A percentile compares a stretch with the other conserved stretches of the same genome.
Evolutionary conservation across 352 stramenopile genomes (phyloP).

Genomic region (Peronospora tabacina): DNA sequence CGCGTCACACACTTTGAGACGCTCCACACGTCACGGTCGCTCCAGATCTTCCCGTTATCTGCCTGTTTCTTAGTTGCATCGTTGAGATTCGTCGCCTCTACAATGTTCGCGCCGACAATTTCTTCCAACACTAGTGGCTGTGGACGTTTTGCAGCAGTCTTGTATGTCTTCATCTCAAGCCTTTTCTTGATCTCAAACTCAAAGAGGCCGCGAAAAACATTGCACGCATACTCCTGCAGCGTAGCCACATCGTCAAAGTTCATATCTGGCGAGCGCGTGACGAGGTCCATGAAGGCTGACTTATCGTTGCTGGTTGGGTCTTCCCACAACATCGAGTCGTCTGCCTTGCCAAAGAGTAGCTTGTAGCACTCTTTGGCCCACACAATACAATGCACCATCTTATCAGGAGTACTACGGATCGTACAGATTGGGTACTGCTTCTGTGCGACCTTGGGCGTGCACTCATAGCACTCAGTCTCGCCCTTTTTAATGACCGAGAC

Average conservation of each 20-base stretch:
- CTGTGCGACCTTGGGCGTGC: constrained; percentile 89
- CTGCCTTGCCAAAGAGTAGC: constrained; percentile 74
- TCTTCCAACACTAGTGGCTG: constrained; percentile 62
- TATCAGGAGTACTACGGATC: constrained; percentile 97
- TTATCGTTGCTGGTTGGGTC: constrained; percentile 70
- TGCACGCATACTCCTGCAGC: constrained; percentile 56
- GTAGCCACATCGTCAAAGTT: constrained; percentile 32
- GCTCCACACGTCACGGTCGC: constrained; percentile 83
- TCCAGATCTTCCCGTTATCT: constrained; percentile 51
- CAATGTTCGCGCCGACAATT: constrained; percentile 37
- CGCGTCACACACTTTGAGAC: constrained; percentile 83
- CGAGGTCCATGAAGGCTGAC: constrained; percentile 78
- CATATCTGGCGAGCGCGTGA: constrained; percentile 42
- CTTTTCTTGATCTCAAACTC: constrained; percentile 94
- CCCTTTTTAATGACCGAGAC: constrained; percentile 95
- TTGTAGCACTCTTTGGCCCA: constrained; percentile 94
- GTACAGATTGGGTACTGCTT: constrained; percentile 99
- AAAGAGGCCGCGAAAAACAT: constrained; percentile 89
- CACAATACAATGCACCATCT: constrained; percentile 99
- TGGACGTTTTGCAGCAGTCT: constrained; percentile 89
- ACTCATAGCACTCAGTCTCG: constrained; percentile 99
- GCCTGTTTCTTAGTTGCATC: constrained; percentile 17
- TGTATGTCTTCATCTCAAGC: constrained; percentile 94
- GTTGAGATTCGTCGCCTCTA: constrained; percentile 33
- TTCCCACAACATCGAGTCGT: constrained; percentile 95